Base-by-base conservation (phyloP, 352 stramenopile genomes). In the Saprolegnia diclina region DNA sequence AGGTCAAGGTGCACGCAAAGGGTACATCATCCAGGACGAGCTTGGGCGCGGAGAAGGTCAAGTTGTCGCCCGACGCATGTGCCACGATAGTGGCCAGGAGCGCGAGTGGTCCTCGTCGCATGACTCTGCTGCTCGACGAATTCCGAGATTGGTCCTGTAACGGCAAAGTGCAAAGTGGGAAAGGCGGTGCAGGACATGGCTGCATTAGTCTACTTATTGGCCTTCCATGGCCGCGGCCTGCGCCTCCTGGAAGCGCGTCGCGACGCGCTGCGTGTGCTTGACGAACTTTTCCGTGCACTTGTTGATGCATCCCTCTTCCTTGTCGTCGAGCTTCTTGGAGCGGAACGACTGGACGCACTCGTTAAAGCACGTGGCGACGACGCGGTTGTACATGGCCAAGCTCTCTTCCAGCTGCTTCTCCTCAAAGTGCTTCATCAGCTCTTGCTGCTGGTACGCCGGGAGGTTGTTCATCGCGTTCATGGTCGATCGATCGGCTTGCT, bases 251-350 rank as follows among this genome's bases (percentile, higher is more conserved):
- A 96, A 79, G 66, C 89, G 87, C 64, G 95, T 85, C 24, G 83
- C 92, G 65, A 89, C 92, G 71, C 89, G 85, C 85, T 96, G 94
- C 35, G 86, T 95, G 80, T 95, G 85, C 76, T 89, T 90, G 73
- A 96, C 65, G 71, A 95, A 94, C 77, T 96, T 96, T 70, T 95
- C 88, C 56, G 86, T 85, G 76, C 89, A 96, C 72, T 83, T 91
- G 76, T 83, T 91, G 52, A 96, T 79, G 74, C 89, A 96, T 38
- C 82, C 88, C 67, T 86, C 79, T 72, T 96, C 89, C 78, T 91
- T 90, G 80, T 94, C 83, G 71, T 95, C 85, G 71, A 96, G 71
- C 74, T 94, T 92, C 81, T 96, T 95, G 80, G 85, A 94, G 76
- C 86, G 86, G 77, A 96, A 96, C 63, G 80, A 88, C 75, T 96